Percentiles rank a stretch among this genome's conserved stretches.
phyloP scores from a whole-genome alignment of 306 rosid genomes.

The Astragalus membranaceus region DNA sequence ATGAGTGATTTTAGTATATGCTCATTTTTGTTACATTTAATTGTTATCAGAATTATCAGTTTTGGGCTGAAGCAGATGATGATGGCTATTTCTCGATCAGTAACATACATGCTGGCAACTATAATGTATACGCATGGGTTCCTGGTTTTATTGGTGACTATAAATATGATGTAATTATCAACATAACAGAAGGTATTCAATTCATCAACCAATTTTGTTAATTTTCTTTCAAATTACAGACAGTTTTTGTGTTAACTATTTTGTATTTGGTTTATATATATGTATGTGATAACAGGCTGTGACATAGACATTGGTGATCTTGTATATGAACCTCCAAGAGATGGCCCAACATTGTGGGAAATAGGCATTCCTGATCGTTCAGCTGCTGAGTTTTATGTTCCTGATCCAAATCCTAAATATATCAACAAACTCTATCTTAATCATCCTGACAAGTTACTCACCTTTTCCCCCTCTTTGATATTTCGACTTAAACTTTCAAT shows the following conservation, averaged over 20 bases:
- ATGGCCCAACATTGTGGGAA: constrained; percentile 92
- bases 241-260: neutral
- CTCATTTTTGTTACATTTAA: constrained; percentile 7
- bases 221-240: neutral
- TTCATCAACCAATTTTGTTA: neutral
- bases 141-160: constrained; percentile 80
- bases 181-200: constrained; percentile 51
- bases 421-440: constrained; percentile 66
- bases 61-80: constrained; percentile 66
- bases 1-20: neutral
- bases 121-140: constrained; percentile 68
- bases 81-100: constrained; percentile 55
- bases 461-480: neutral
- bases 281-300: constrained; percentile 35
- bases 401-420: constrained; percentile 72
- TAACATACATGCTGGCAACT: constrained; percentile 44
- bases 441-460: constrained; percentile 73
- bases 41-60: constrained; percentile 67
- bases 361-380: constrained; percentile 86
- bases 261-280: neutral
- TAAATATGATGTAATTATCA: constrained; percentile 34
- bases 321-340: constrained; percentile 70
- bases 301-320: constrained; percentile 51
- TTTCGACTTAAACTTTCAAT: neutral
- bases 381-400: constrained; percentile 74